These are phyloP conservation scores for Oidiodendron maius DNA, from an alignment of 495 filamentous ascomycete genomes.

Conservation along the genomic window DNA sequence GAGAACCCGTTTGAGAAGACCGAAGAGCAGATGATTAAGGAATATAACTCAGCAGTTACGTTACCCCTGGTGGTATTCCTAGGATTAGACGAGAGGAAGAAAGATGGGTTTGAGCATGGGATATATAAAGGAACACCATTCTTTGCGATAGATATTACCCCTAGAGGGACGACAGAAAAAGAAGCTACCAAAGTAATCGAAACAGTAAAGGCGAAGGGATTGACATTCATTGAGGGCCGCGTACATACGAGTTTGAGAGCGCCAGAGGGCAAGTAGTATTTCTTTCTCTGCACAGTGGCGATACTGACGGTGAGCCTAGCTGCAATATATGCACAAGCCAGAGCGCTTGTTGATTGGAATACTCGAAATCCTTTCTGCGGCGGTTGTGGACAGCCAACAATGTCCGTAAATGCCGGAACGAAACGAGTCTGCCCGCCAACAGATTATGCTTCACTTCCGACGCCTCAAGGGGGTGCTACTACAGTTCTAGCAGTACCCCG, in stretches of 20 bases:
- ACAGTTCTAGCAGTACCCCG: constrained; percentile 29
- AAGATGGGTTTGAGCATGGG: constrained; percentile 32
- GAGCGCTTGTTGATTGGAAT: constrained; percentile 93
- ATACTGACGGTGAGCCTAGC: constrained; percentile 40
- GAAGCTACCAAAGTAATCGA: constrained; percentile 30
- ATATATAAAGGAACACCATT: constrained; percentile 70
- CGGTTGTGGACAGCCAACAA: constrained; percentile 75
- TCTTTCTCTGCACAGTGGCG: not conserved
- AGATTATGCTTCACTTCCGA: constrained; percentile 74
- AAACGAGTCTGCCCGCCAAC: constrained; percentile 85
- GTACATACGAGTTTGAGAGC: constrained; percentile 43
- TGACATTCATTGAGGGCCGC: constrained; percentile 54
- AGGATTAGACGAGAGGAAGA: constrained; percentile 67
- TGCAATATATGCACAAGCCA: constrained; percentile 86
- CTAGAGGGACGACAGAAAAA: constrained; percentile 49
- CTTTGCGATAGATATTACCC: constrained; percentile 87
- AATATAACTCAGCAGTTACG: constrained; percentile 64
- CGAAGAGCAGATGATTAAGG: constrained; percentile 66
- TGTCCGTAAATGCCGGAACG: constrained; percentile 82
- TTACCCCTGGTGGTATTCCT: constrained; percentile 75
- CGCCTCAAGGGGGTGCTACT: constrained; percentile 47
- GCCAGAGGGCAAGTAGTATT: constrained; percentile 48
- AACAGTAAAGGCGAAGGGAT: constrained; percentile 49
- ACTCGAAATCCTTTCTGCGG: constrained; percentile 86
- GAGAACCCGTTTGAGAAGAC: constrained; percentile 60